Conservation (phyloP, 1,284 basidiomycete species). For the Melampsora larici-populina region DNA sequence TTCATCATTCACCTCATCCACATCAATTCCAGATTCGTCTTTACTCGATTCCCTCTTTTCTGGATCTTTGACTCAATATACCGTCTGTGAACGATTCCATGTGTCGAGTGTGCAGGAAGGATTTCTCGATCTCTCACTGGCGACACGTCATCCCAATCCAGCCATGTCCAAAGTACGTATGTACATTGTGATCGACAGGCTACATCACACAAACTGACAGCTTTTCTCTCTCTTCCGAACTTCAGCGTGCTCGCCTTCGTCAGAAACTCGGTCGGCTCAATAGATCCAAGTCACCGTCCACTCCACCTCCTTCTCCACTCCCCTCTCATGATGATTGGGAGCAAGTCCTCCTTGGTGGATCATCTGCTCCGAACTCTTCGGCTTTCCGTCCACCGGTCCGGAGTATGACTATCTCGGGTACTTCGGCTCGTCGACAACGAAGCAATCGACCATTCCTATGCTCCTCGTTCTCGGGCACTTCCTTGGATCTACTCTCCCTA, state of each 20-base stretch:
- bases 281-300: not conserved
- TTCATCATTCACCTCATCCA: not conserved
- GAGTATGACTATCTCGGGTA: not conserved
- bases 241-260: not conserved
- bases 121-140: slow-evolving; percentile 85
- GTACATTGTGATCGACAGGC: not conserved
- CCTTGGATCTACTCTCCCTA: no score
- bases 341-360: not conserved
- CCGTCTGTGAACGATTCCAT: slow-evolving; percentile 51
- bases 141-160: slow-evolving; percentile 58
- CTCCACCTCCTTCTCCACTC: not conserved
- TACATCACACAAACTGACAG: not conserved
- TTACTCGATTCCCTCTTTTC: slow-evolving; percentile 3
- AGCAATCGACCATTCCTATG: not conserved
- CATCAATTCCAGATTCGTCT: not conserved
- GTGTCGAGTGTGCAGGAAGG: slow-evolving; percentile 87
- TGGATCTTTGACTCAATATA: slow-evolving; percentile 17
- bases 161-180: not conserved
- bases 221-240: not conserved
- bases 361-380: not conserved
- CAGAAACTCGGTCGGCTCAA: not conserved
- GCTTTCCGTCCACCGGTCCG: not conserved
- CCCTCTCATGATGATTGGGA: not conserved
- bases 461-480: not conserved
- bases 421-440: not conserved